Percentiles rank a stretch among this genome's conserved stretches.
phyloP scores from a whole-genome alignment of 2,329 filamentous ascomycete species.

The Botrytis fragariae region DNA sequence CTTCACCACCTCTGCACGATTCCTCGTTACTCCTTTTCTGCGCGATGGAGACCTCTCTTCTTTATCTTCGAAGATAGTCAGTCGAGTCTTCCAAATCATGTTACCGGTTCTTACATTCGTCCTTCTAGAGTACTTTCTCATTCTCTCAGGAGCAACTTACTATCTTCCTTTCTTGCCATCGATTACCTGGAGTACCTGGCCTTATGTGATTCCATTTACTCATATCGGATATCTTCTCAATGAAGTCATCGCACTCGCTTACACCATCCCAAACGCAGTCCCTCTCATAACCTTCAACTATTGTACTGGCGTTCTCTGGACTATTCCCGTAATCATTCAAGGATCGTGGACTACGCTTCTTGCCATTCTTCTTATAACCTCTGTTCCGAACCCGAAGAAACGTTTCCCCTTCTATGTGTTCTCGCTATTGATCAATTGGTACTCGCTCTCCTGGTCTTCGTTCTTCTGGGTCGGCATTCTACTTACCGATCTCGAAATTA shows the following conservation, averaged over 20 bases:
- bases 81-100: constrained; percentile 46
- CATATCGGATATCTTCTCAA: constrained; percentile 46
- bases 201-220: constrained; percentile 43
- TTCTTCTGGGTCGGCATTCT: constrained; percentile 47
- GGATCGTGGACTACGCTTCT: constrained; percentile 46
- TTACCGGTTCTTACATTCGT: constrained; percentile 46
- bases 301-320: constrained; percentile 51
- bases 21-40: constrained; percentile 45
- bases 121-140: constrained; percentile 47
- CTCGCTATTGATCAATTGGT: constrained; percentile 47
- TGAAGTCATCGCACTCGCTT: constrained; percentile 46
- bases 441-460: constrained; percentile 46
- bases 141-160: constrained; percentile 44
- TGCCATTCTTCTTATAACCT: constrained; percentile 44
- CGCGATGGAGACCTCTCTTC: constrained; percentile 43
- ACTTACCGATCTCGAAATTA: constrained; percentile 47
- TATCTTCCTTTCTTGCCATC: constrained; percentile 47
- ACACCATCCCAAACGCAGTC: constrained; percentile 48
- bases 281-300: constrained; percentile 49
- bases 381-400: constrained; percentile 47
- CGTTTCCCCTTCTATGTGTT: constrained; percentile 46
- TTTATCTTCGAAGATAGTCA: constrained; percentile 46
- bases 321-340: constrained; percentile 49
- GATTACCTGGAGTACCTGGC: constrained; percentile 49
- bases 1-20: constrained; percentile 48